Percentiles rank a stretch among this genome's conserved stretches.
Conservation (phyloP, 169 alveolate species). For the Ichthyophthirius multifiliis region DNA sequence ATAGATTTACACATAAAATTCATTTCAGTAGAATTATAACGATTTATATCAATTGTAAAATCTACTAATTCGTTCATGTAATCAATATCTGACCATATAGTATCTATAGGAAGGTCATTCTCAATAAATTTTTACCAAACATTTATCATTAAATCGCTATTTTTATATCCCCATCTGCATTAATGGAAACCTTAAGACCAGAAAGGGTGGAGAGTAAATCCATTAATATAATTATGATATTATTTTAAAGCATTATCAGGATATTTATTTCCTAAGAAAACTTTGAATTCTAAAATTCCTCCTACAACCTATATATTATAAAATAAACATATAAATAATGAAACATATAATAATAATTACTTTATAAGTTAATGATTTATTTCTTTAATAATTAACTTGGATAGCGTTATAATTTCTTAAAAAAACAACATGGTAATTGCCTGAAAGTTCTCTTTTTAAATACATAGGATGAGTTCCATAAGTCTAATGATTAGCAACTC, state of each 20-base stretch:
- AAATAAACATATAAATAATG: background rate
- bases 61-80: slow-evolving; percentile 71
- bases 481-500: slow-evolving; percentile 46
- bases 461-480: slow-evolving; percentile 60
- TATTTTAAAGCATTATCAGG: slow-evolving; percentile 37
- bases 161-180: slow-evolving; percentile 74
- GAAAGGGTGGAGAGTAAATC: slow-evolving; percentile 38
- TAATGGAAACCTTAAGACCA: slow-evolving; percentile 43
- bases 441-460: background rate
- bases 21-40: slow-evolving; percentile 23
- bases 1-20: background rate
- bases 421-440: slow-evolving; percentile 39
- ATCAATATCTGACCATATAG: slow-evolving; percentile 88
- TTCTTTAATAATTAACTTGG: slow-evolving; percentile 36
- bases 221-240: slow-evolving; percentile 54
- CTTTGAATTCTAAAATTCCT: slow-evolving; percentile 48
- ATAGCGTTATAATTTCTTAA: slow-evolving; percentile 57
- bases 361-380: slow-evolving; percentile 40
- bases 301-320: slow-evolving; percentile 31
- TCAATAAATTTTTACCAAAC: slow-evolving; percentile 47
- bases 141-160: slow-evolving; percentile 30
- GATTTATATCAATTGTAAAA: slow-evolving; percentile 50
- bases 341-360: background rate
- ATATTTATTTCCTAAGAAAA: slow-evolving; percentile 39
- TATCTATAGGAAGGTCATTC: slow-evolving; percentile 75